Percentiles rank a stretch among this genome's conserved stretches.
Evolutionary conservation across 306 rosid genomes (phyloP).

Genomic region (Rosa lucieae): DNA sequence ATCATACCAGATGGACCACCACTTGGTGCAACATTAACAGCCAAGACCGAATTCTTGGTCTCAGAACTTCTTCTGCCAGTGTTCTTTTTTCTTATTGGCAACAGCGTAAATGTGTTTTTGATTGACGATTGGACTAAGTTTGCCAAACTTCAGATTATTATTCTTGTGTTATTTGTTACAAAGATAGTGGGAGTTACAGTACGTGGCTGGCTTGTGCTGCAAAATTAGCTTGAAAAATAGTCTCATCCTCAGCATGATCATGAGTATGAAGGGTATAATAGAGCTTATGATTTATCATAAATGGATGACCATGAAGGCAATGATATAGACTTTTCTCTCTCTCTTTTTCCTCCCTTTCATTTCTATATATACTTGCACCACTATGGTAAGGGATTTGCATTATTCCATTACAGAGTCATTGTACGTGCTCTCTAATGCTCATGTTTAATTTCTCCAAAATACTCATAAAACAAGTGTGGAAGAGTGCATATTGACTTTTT

Average conservation of each 20-base stretch:
- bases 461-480: no score
- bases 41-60: slow-evolving; percentile 54
- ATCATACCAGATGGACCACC: slow-evolving; percentile 69
- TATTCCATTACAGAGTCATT: neutral
- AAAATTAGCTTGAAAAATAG: slow-evolving; percentile 67
- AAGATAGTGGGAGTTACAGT: slow-evolving; percentile 44
- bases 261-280: slow-evolving; percentile 67
- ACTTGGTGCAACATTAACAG: slow-evolving; percentile 58
- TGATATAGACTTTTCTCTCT: neutral
- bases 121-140: slow-evolving; percentile 40
- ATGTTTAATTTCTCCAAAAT: no score
- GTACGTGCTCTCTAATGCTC: no score
- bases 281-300: slow-evolving; percentile 44
- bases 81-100: slow-evolving; percentile 37
- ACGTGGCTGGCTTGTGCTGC: slow-evolving; percentile 52
- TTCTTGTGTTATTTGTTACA: slow-evolving; percentile 33
- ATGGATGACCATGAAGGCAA: slow-evolving; percentile 39
- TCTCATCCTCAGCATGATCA: slow-evolving; percentile 50
- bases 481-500: no score
- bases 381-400: no score
- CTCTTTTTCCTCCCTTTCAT: neutral
- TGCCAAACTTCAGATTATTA: slow-evolving; percentile 33
- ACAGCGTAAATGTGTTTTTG: slow-evolving; percentile 43
- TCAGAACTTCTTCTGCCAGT: slow-evolving; percentile 44
- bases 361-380: no score